Conservation (phyloP, 805 yeast genomes). For the Saturnispora gosingensis region DNA sequence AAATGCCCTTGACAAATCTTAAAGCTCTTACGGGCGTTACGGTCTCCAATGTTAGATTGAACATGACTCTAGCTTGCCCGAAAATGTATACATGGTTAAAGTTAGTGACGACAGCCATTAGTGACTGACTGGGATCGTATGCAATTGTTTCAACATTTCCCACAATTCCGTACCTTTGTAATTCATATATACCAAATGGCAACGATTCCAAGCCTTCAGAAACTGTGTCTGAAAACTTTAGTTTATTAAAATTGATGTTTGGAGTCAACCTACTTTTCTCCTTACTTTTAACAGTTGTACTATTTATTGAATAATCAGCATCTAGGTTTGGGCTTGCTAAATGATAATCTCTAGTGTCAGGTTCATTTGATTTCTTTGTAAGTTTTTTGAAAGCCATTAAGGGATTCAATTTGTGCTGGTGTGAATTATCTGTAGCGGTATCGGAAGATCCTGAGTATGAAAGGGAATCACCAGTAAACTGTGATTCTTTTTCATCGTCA, state of each 20-base stretch:
- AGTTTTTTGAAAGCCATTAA: slow-evolving; percentile 11
- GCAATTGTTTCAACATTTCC: slow-evolving; percentile 64
- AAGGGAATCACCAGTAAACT: background rate
- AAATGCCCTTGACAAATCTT: slow-evolving; percentile 70
- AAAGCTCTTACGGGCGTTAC: slow-evolving; percentile 44
- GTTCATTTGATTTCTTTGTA: slow-evolving; percentile 7
- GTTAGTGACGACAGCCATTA: slow-evolving; percentile 72
- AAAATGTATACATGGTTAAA: slow-evolving; percentile 63
- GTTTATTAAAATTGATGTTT: slow-evolving; percentile 10
- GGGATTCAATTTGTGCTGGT: slow-evolving; percentile 7
- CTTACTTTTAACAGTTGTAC: background rate
- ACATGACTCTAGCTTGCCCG: slow-evolving; percentile 78
- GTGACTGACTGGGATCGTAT: slow-evolving; percentile 80
- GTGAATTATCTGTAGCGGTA: background rate
- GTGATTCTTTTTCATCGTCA: background rate
- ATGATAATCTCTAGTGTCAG: slow-evolving; percentile 13
- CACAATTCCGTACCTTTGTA: slow-evolving; percentile 43
- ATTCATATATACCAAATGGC: slow-evolving; percentile 24
- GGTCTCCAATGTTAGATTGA: slow-evolving; percentile 45
- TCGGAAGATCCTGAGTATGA: background rate
- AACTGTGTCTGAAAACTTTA: slow-evolving; percentile 16
- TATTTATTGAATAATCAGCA: slow-evolving; percentile 1
- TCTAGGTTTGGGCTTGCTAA: slow-evolving; percentile 16
- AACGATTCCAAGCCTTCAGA: slow-evolving; percentile 26
- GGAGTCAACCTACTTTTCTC: slow-evolving; percentile 3